Conservation (phyloP, 768 basidiomycete species). For the Lentinula detonsa region DNA sequence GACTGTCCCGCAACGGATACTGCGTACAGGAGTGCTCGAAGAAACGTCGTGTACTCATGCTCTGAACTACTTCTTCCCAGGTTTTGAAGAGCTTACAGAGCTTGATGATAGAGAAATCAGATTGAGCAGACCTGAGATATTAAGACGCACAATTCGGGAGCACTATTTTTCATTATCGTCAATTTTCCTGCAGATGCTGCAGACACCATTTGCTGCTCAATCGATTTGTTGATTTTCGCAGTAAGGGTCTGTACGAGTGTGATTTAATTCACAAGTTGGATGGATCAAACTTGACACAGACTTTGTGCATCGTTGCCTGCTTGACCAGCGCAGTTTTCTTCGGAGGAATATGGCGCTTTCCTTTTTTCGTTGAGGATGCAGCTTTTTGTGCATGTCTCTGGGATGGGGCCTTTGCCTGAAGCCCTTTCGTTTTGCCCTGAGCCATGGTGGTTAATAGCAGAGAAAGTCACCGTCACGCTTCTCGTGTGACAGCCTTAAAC, state of each 20-base stretch:
- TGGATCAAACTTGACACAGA: constrained; percentile 20
- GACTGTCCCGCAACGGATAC: too few species aligned
- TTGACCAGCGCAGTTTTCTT: constrained; percentile 74
- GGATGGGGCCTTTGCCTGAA: constrained; percentile 49
- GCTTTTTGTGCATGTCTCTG: constrained; percentile 60
- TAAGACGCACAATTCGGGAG: constrained; percentile 22
- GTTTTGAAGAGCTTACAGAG: neutral
- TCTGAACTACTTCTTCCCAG: neutral
- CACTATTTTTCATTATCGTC: constrained; percentile 82
- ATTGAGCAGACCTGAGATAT: neutral
- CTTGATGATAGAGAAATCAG: neutral
- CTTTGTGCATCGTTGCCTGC: constrained; percentile 75
- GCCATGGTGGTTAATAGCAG: constrained; percentile 43
- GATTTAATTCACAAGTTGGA: neutral
- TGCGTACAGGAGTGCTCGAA: neutral
- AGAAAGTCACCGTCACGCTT: neutral
- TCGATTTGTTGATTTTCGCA: constrained; percentile 87
- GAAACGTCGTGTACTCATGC: neutral
- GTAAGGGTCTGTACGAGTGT: constrained; percentile 55
- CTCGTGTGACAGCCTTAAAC: neutral
- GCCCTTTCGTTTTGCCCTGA: constrained; percentile 83
- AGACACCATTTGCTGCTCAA: constrained; percentile 86
- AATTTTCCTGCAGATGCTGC: constrained; percentile 88
- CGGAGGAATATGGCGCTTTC: constrained; percentile 69
- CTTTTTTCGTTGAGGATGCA: constrained; percentile 72